Conservation (phyloP, 1,139 yeast genomes). For the Saccharomyces uvarum region DNA sequence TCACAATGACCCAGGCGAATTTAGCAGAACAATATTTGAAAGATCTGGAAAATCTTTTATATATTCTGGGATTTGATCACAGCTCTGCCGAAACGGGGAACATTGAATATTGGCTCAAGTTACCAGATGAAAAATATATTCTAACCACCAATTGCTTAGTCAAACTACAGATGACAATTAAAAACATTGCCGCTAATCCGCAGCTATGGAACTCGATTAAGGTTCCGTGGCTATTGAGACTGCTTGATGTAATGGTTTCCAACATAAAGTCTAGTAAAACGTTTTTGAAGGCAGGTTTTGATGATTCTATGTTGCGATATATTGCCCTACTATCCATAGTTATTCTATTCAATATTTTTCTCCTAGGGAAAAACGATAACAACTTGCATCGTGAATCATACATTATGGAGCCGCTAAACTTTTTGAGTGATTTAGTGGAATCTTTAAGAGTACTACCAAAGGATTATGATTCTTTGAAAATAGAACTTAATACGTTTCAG, state of each 20-base stretch:
- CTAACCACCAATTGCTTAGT: slow-evolving; percentile 13
- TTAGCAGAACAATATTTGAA: slow-evolving; percentile 19
- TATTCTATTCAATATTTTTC: slow-evolving; percentile 39
- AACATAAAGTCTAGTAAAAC: slow-evolving; percentile 13
- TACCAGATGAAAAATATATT: slow-evolving; percentile 9
- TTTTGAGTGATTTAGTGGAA: slow-evolving; percentile 36
- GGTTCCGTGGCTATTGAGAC: slow-evolving; percentile 8
- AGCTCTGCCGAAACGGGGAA: slow-evolving; percentile 2
- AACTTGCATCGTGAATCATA: slow-evolving; percentile 41
- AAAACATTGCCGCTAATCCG: slow-evolving; percentile 16
- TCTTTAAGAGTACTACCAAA: slow-evolving; percentile 28
- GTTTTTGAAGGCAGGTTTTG: slow-evolving; percentile 4
- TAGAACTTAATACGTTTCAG: slow-evolving; percentile 7
- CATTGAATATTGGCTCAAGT: slow-evolving; percentile 17
- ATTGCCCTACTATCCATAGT: slow-evolving; percentile 36
- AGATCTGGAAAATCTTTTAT: slow-evolving; percentile 13
- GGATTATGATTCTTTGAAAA: slow-evolving; percentile 4
- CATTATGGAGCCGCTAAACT: slow-evolving; percentile 37
- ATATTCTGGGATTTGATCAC: slow-evolving; percentile 8
- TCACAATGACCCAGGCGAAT: slow-evolving; percentile 18
- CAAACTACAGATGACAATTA: slow-evolving; percentile 15
- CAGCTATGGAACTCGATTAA: slow-evolving; percentile 12
- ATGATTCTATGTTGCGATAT: slow-evolving; percentile 8
- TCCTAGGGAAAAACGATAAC: slow-evolving; percentile 37
- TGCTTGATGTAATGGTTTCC: slow-evolving; percentile 17